Conservation (phyloP, 495 filamentous ascomycete species). For the Penicillium ucsense region DNA sequence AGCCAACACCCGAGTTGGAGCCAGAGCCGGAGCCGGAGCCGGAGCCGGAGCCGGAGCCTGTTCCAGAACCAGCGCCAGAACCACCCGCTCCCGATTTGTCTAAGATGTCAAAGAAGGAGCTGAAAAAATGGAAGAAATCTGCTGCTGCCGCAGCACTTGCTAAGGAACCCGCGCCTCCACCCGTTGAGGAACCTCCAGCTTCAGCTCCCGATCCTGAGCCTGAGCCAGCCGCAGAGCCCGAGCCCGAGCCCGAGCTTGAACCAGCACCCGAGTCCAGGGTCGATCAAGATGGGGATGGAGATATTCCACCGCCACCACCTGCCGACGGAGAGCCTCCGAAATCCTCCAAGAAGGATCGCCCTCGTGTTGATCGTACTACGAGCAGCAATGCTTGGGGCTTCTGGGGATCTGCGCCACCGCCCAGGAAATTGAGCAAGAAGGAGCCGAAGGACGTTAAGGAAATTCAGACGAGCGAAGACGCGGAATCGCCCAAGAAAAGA, state of each 20-base stretch:
- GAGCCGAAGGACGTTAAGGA: constrained; percentile 26
- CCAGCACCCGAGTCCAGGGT: constrained; percentile 15
- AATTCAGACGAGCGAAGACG: constrained; percentile 21
- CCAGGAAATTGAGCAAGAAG: constrained; percentile 40
- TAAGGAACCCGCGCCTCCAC: constrained; percentile 58
- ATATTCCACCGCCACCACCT: constrained; percentile 43
- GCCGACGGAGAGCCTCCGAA: constrained; percentile 35
- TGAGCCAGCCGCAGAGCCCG: constrained; percentile 11
- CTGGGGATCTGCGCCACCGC: constrained; percentile 42
- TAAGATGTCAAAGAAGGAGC: constrained; percentile 21
- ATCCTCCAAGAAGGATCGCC: constrained; percentile 48
- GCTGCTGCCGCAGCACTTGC: constrained; percentile 45
- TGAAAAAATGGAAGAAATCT: constrained; percentile 26
- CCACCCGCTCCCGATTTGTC: constrained; percentile 13
- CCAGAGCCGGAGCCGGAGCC: constrained; percentile 20
- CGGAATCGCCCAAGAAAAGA: constrained; percentile 13
- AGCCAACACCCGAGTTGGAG: constrained; percentile 11
- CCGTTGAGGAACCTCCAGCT: constrained; percentile 24
- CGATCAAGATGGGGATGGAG: constrained; percentile 6
- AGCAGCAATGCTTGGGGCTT: constrained; percentile 47
- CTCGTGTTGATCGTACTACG: constrained; percentile 42
- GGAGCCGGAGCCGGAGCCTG: constrained; percentile 21
- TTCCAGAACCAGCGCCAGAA: constrained; percentile 12
- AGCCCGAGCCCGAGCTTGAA: constrained; percentile 9
- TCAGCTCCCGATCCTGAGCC: constrained; percentile 8